Conservation (phyloP, 768 basidiomycete genomes). For the Termitomyces sp. region DNA sequence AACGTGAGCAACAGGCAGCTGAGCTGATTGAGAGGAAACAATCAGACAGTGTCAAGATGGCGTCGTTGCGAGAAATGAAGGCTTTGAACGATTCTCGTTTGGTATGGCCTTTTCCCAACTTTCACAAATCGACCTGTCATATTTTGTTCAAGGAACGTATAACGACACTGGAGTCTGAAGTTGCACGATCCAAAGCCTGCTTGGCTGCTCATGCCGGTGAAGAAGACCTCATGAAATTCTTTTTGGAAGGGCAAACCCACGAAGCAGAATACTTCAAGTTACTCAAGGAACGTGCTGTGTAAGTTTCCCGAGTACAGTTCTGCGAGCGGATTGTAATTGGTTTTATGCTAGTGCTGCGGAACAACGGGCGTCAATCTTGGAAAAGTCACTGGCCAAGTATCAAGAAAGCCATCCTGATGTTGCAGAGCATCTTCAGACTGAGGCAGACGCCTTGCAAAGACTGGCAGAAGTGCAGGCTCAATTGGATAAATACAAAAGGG, state of each 20-base stretch:
- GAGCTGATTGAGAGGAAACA: constrained; percentile 68
- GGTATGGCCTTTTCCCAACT: constrained; percentile 24
- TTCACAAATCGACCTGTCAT: background rate
- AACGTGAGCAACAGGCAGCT: constrained; percentile 59
- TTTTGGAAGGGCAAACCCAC: constrained; percentile 51
- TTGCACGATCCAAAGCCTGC: constrained; percentile 63
- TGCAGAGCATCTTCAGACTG: constrained; percentile 40
- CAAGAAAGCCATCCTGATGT: constrained; percentile 50
- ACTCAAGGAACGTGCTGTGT: constrained; percentile 54
- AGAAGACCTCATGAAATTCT: constrained; percentile 67
- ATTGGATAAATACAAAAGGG: constrained; percentile 54
- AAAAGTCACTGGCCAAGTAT: constrained; percentile 44
- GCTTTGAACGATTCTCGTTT: constrained; percentile 57
- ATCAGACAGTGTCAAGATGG: constrained; percentile 52
- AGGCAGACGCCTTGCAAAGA: constrained; percentile 45
- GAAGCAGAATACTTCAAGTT: constrained; percentile 45
- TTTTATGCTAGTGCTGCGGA: constrained; percentile 44
- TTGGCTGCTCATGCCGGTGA: constrained; percentile 72
- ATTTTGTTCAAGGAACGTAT: constrained; percentile 59
- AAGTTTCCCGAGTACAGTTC: constrained; percentile 18
- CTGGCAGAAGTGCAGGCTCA: constrained; percentile 39
- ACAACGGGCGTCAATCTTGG: constrained; percentile 41
- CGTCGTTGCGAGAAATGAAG: constrained; percentile 61
- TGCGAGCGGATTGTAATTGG: constrained; percentile 11
- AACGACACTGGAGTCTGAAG: constrained; percentile 61